Evolutionary conservation across 2,329 filamentous ascomycete genomes (phyloP), one percentile per base, ranked within the genome.

Genomic region (Magnaporthiopsis incrustans): DNA sequence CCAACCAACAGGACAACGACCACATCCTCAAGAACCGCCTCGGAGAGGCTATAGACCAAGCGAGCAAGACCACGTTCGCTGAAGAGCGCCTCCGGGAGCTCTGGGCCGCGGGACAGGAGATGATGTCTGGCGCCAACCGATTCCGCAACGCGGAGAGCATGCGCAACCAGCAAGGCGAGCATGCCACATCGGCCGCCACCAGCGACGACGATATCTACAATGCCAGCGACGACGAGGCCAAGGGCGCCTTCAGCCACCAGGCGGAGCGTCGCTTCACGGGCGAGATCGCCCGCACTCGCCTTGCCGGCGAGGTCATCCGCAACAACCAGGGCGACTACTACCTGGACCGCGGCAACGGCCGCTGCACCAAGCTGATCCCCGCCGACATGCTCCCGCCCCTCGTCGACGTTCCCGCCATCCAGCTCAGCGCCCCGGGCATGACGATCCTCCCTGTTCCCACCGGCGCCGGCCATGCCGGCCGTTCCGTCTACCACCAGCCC

Each of bases 331-430:
- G 44, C 44, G 44, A 53, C 15, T 87, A 87, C 70, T 85, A 78
- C 67, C 78, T 82, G 63, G 78, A 81, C 62, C 78, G 84, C 8
- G 80, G 80, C 11, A 79, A 85, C 65, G 84, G 84, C 4, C 73
- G 76, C 60, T 82, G 78, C 65, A 85, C 84, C 6, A 77, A 80
- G 3, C 78, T 87, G 0, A 75, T 87, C 18, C 82, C 82, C 0
- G 84, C 81, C 0, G 85, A 87, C 66, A 75, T 78, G 73, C 72
- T 87, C 14, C 80, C 79, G 0, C 70, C 74, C 4, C 69, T 81
- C 44, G 68, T 72, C 7, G 77, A 79, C 59, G 73, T 86, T 5
- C 78, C 80, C 1, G 68, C 76, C 1, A 64, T 74, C 1, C 77
- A 83, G 70, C 64, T 69, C 12, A 72, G 71, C 50, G 71, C 72